Conservation (phyloP, 345 rosid species). For the Diplotaxis tenuifolia region DNA sequence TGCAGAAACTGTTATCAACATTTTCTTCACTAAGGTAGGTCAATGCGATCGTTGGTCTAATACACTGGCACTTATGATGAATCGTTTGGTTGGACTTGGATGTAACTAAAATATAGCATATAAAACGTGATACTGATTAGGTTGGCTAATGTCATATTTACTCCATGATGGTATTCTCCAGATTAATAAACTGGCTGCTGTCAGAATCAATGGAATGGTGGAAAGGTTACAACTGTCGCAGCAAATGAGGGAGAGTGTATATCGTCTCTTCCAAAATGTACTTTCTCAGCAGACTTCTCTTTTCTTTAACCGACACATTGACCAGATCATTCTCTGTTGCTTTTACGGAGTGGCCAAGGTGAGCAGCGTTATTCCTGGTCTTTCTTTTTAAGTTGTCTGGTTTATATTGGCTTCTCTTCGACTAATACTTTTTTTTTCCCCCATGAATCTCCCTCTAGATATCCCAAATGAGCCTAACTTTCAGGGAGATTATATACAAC, state of each 20-base stretch:
- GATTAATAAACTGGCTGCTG: conserved; percentile 85
- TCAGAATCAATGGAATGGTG: conserved; percentile 79
- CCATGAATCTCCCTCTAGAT: conserved; percentile 50
- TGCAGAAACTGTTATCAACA: conserved; percentile 92
- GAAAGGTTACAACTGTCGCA: conserved; percentile 76
- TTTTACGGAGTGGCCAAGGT: conserved; percentile 88
- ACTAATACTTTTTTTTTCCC: conserved; percentile 25
- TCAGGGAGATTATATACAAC: conserved; percentile 76
- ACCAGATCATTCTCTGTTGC: conserved; percentile 84
- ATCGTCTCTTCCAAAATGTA: conserved; percentile 66
- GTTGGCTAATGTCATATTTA: neutral
- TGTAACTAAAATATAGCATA: conserved; percentile 2
- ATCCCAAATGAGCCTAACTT: conserved; percentile 75
- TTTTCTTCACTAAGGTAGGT: conserved; percentile 81
- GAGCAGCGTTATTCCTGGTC: conserved; percentile 23
- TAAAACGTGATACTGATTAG: conserved; percentile 3
- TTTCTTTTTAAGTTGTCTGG: neutral
- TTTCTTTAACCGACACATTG: conserved; percentile 77
- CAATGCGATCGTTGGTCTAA: neutral
- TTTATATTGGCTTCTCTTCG: conserved; percentile 7
- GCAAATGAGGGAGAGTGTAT: conserved; percentile 71
- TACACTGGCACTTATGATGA: neutral
- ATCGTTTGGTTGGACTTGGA: conserved; percentile 6
- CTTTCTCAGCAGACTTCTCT: conserved; percentile 61
- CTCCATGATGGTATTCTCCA: conserved; percentile 24